Base-by-base conservation (phyloP, 371 early-diverging fungal genomes). In the Mortierella sp. region DNA sequence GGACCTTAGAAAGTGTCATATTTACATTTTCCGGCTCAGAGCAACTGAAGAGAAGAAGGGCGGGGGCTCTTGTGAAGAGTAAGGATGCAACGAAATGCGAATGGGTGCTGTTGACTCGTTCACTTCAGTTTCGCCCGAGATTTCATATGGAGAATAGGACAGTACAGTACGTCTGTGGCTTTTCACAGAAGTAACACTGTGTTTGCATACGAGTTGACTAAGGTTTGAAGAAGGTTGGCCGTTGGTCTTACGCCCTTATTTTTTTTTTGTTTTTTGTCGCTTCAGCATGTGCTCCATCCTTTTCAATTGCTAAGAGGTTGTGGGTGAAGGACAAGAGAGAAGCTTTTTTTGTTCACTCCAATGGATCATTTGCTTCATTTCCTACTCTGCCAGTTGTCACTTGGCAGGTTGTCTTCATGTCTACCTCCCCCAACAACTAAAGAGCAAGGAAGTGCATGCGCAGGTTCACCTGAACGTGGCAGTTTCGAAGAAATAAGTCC, bases 1-100 rank as follows among this genome's bases (percentile, higher is more conserved):
- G 44, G 44, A 42, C 24, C 68, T 68, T 68, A 38, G 42, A 24
- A 42, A 38, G 38, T 68, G 38, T 68, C 24, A 63, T 63, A 21
- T 63, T 63, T 34, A 63, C 63, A 63, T 63, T 63, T 63, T 68
- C 68, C 68, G 68, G 68, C 68, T 42, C 42, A 68, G 21, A 60
- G 34, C 58, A 19, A 34, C 14, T 14, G 31, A 11, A 28, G 28
- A 34, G 19, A 14, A 57, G 26, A 11, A 26, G 38, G 19, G 63
- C 63, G 19, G 42, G 42, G 42, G 5, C 34, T 31, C 4, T 34
- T 63, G 63, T 19, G 34, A 38, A 28, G 8, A 55, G 7, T 55
- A 21, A 52, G 19, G 2, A 8, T 38, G 42, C 47, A 47, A 47
- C 3, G 45, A 58, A 58, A 24, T 26, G 28, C 54, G 54, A 54